phyloP scores from a whole-genome alignment of 2,329 filamentous ascomycete genomes.

The Penicillium corylophilum region DNA sequence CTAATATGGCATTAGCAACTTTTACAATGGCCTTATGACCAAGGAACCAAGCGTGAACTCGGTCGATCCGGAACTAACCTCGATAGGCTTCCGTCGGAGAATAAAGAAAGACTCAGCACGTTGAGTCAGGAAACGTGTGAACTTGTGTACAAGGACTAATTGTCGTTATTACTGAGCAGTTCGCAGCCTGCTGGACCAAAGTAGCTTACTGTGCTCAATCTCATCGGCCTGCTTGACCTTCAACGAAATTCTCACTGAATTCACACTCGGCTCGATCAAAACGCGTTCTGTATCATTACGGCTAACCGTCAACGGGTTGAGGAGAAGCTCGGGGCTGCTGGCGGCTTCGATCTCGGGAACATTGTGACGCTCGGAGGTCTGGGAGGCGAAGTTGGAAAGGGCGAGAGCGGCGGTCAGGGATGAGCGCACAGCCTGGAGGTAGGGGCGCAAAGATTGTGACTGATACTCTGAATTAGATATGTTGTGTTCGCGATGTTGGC shows the following conservation, averaged over 20 bases:
- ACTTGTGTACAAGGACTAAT: constrained; percentile 85
- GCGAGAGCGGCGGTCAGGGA: constrained; percentile 92
- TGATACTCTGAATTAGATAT: constrained; percentile 14
- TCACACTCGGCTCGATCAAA: constrained; percentile 68
- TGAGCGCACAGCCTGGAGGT: constrained; percentile 76
- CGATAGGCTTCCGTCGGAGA: constrained; percentile 88
- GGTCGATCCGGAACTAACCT: constrained; percentile 55
- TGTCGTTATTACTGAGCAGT: neutral
- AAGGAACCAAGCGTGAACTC: neutral
- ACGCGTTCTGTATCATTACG: constrained; percentile 97
- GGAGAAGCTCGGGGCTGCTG: constrained; percentile 87
- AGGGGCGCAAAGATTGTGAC: constrained; percentile 26
- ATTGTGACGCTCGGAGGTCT: constrained; percentile 91
- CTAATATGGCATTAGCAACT: constrained; percentile 43
- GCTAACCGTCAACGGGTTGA: constrained; percentile 86
- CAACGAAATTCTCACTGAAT: constrained; percentile 95
- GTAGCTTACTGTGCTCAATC: constrained; percentile 67
- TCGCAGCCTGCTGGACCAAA: neutral
- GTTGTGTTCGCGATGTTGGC: neutral
- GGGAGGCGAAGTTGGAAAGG: constrained; percentile 94
- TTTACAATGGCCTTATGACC: neutral
- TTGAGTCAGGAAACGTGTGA: constrained; percentile 93
- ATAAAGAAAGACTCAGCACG: constrained; percentile 97
- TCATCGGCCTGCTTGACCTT: constrained; percentile 99
- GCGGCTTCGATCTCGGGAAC: constrained; percentile 95